A percentile compares a stretch with the other conserved stretches of the same genome.
These are phyloP conservation scores for Penicillium sclerotiorum DNA, from an alignment of 2,329 filamentous ascomycete genomes.

Conservation along the genomic window DNA sequence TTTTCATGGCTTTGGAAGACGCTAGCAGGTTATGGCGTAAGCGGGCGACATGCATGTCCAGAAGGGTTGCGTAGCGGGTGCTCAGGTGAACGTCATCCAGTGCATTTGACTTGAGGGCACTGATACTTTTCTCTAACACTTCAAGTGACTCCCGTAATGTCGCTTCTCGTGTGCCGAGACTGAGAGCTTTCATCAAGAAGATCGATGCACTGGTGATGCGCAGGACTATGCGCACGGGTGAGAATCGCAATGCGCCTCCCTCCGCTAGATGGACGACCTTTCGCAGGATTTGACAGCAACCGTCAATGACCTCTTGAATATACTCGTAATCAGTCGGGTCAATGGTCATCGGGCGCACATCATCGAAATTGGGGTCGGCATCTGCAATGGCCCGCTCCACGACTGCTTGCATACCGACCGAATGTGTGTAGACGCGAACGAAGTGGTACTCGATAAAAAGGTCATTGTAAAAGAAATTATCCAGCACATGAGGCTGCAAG, in stretches of 20 bases:
- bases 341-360: conserved; percentile 48
- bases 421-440: conserved; percentile 47
- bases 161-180: conserved; percentile 52
- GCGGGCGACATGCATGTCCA: conserved; percentile 50
- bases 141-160: conserved; percentile 54
- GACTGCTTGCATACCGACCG: conserved; percentile 59
- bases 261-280: conserved; percentile 54
- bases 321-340: conserved; percentile 57
- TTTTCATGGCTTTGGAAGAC: conserved; percentile 34
- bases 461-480: conserved; percentile 48
- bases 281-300: conserved; percentile 55
- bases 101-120: conserved; percentile 51
- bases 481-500: conserved; percentile 34
- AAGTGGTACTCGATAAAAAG: conserved; percentile 58
- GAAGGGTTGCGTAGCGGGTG: conserved; percentile 53
- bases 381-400: conserved; percentile 55
- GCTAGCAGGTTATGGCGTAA: conserved; percentile 43
- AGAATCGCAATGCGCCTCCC: conserved; percentile 51
- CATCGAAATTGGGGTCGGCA: conserved; percentile 32
- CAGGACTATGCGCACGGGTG: conserved; percentile 57
- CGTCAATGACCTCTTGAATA: conserved; percentile 59
- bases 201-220: conserved; percentile 59
- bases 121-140: conserved; percentile 52
- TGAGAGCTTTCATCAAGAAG: conserved; percentile 56
- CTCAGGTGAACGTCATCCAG: conserved; percentile 57